A percentile compares a stretch with the other conserved stretches of the same genome.
Evolutionary conservation across 2,329 filamentous ascomycete genomes (phyloP).

Genomic region (Fusarium siculi): DNA sequence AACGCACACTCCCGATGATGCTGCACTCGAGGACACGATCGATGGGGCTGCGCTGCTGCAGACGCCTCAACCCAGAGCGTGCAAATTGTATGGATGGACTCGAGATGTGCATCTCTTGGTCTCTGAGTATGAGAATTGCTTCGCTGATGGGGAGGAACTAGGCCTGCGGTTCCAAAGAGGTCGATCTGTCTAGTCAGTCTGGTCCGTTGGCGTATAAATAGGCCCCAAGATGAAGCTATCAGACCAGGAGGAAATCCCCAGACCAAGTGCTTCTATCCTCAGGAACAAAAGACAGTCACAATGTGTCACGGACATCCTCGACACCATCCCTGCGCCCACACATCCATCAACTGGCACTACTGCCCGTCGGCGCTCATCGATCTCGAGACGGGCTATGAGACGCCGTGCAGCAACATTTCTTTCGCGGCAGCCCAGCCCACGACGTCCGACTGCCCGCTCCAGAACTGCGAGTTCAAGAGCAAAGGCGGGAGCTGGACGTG

Average conservation of each 20-base stretch:
- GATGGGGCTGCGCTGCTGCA: conserved; percentile 24
- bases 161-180: conserved; percentile 54
- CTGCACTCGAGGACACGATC: conserved; percentile 29
- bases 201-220: conserved; percentile 36
- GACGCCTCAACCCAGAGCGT: conserved; percentile 21
- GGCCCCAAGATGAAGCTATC: conserved; percentile 11
- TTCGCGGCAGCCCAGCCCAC: conserved; percentile 59
- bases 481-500: conserved; percentile 65
- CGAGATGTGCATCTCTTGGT: conserved; percentile 62
- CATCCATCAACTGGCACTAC: conserved; percentile 66
- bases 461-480: conserved; percentile 62
- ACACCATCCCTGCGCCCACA: conserved; percentile 63
- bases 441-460: conserved; percentile 58
- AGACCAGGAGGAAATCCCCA: not conserved
- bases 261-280: not conserved
- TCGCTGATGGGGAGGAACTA: conserved; percentile 68
- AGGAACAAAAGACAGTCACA: conserved; percentile 25
- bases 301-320: conserved; percentile 68
- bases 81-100: conserved; percentile 60
- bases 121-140: conserved; percentile 63
- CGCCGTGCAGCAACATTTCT: conserved; percentile 60
- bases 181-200: conserved; percentile 27
- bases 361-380: conserved; percentile 60
- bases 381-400: conserved; percentile 60
- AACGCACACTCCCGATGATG: conserved; percentile 35